Evolutionary conservation across 306 rosid genomes (phyloP), one percentile per base, ranked within the genome.

Genomic region (Quercus glauca): DNA sequence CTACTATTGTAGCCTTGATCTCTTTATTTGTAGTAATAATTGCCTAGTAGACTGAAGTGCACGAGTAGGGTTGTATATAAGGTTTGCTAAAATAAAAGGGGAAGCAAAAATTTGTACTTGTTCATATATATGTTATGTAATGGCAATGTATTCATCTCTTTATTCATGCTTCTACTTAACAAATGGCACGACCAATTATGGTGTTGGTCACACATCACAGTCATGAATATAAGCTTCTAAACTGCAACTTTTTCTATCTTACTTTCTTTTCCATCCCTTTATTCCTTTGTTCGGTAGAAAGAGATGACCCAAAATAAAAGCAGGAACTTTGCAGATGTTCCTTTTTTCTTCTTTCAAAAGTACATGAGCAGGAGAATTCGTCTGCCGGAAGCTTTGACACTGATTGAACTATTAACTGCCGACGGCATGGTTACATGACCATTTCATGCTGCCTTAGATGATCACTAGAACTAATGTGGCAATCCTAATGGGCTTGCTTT

Each of bases 21-120:
- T 84, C 86, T 80, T 51, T 82, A 68, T 88, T 77, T 71, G 64
- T 71, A 86, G 87, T 83, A 82, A 82, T 83, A 77, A 59, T 61
- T 64, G 80, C 49, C 82, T 70, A 81, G 65, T 80, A 76, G 77
- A 74, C 37, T 65, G 73, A 65, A 78, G 64, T 74, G 73, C 79
- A 64, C 85, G 53, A 56, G 80, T 81, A 81, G 58, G 63, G 76
- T 29, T 96, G 98, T 96, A 88, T 69, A 92, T 91, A 93, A 77
- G 81, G 94, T 84, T 81, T 90, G 96, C 78, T 77, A 57, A 91
- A 91, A 92, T 90, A 91, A 13, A 83, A 13, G 69, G 73, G 76
- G 79, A 74, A 74, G 74, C 82, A 72, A 77, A 61, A 55, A 49
- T 37, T 33, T 74, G 78, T 76, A 21, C 53, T 53, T 3, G 88